phyloP scores from a whole-genome alignment of 805 yeast genomes.

The Hanseniaspora mollemarum region DNA sequence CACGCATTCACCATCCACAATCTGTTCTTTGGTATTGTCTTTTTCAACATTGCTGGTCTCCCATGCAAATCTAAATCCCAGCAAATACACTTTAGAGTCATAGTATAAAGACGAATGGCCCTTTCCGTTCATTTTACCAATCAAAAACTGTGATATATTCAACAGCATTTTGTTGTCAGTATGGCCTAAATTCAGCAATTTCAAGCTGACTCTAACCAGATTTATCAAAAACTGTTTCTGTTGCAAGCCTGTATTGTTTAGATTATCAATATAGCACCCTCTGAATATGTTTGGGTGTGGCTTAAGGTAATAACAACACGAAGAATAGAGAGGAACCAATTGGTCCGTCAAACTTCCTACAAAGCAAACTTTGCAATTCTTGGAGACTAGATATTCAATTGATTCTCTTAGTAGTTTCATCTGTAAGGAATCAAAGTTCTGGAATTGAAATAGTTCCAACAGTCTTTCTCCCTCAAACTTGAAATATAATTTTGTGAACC shows the following conservation, averaged over 20 bases:
- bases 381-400: constrained; percentile 48
- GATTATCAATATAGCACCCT: constrained; percentile 69
- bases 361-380: constrained; percentile 66
- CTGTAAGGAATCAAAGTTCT: constrained; percentile 59
- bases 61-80: constrained; percentile 62
- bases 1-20: neutral
- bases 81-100: constrained; percentile 70
- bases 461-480: constrained; percentile 82
- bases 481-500: constrained; percentile 77
- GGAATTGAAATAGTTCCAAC: constrained; percentile 78
- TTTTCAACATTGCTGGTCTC: constrained; percentile 55
- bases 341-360: constrained; percentile 91
- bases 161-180: constrained; percentile 78
- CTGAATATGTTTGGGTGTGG: constrained; percentile 83
- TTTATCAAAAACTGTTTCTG: constrained; percentile 71
- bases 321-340: constrained; percentile 79
- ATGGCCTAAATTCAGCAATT: constrained; percentile 61
- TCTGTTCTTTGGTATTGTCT: constrained; percentile 29
- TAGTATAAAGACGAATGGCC: constrained; percentile 88
- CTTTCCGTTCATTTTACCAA: constrained; percentile 88
- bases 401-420: constrained; percentile 61
- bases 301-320: constrained; percentile 53
- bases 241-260: constrained; percentile 43
- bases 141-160: constrained; percentile 66
- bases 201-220: constrained; percentile 61